Evolutionary conservation across 768 basidiomycete species (phyloP), one percentile per base, ranked within the genome.

Genomic region (Lanmaoa rubissima): DNA sequence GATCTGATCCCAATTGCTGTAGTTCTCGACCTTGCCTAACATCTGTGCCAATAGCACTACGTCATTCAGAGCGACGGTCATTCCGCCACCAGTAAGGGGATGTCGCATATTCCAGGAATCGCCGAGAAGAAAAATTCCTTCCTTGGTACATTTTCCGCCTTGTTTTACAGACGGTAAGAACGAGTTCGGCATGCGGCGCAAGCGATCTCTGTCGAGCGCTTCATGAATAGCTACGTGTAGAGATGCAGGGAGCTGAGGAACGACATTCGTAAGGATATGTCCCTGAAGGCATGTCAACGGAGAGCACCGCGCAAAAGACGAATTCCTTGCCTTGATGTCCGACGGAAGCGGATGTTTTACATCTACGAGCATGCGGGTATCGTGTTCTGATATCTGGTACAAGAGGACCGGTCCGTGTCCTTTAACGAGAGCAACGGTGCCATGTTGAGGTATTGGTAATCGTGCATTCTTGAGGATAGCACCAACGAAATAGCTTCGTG

Each of bases 81-180:
- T 99, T 6, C 97, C 97, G 12, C 94, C 94, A 6, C 97, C 97
- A 0, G 97, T 99, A 21, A 99, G 80, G 2, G 97, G 97, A 72
- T 99, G 97, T 0, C 97, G 90, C 95, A 98, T 98, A 69, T 98
- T 99, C 89, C 93, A 96, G 2, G 96, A 86, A 69, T 98, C 97
- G 2, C 97, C 97, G 35, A 97, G 78, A 59, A 98, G 84, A 55
- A 99, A 75, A 11, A 84, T 85, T 26, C 92, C 92, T 48, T 85
- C 80, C 60, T 83, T 88, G 7, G 69, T 74, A 54, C 63, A 71
- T 60, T 59, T 63, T 17, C 74, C 73, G 11, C 78, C 75, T 67
- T 96, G 95, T 57, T 85, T 76, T 3, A 87, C 77, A 1, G 94
- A 75, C 0, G 97, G 92, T 2, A 99, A 80, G 78, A 91, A 97